Base-by-base conservation (phyloP, 2,329 filamentous ascomycete genomes). In the Fusarium fujikuroi region DNA sequence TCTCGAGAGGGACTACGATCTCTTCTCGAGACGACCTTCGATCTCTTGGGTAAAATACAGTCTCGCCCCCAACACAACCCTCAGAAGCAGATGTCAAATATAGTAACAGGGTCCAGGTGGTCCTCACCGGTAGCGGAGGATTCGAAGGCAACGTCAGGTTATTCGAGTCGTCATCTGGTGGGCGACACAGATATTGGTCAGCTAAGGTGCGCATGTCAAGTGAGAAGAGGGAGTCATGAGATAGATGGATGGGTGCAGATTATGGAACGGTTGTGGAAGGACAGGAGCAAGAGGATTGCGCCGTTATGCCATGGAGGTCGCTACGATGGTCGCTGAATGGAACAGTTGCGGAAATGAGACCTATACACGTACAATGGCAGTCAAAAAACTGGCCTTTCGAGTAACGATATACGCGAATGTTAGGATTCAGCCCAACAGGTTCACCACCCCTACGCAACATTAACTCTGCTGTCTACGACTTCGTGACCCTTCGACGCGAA, bases 391-490 rank as follows among this genome's bases (percentile, higher is more conserved):
- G 95, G 0, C 93, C 94, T 73, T 92, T 89, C 2, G 88, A 89
- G 81, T 98, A 98, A 28, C 95, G 89, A 83, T 98, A 98, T 36
- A 98, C 90, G 39, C 95, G 88, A 62, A 98, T 97, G 74, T 97
- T 97, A 14, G 93, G 90, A 81, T 94, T 97, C 67, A 98, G 83
- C 1, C 95, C 95, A n/a, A 97, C 84, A 1, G 93, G 90, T 56
- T 94, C 88, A 34, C 95, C 95, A 64, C 93, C 94, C 93, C 94
- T 97, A 52, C 86, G 78, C 60, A 60, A 47, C 25, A 61, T 75
- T 54, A 76, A 72, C 60, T 73, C 32, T 67, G 50, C 58, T 61
- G 64, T 47, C 57, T 63, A 36, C 56, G 46, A 42, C 30, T 21
- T 52, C 34, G 40, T 30, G 19, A 60, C 23, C n/a, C 39, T 23